A percentile compares a stretch with the other conserved stretches of the same genome.
Evolutionary conservation across 345 rosid species (phyloP).

Genomic region (Litchi chinensis): DNA sequence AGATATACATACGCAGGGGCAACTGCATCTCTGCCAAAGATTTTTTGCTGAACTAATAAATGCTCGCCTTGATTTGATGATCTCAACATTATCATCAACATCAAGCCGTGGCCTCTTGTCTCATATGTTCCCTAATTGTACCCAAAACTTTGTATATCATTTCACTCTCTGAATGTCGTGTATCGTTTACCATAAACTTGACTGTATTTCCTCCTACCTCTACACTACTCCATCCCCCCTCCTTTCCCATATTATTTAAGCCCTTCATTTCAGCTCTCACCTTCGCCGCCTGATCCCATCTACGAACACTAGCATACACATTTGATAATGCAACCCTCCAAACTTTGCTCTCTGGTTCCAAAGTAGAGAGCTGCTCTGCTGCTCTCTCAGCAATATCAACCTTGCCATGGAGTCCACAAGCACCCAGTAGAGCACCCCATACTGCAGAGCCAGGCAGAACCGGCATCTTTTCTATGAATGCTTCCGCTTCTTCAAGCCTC

Average conservation of each 20-base stretch:
- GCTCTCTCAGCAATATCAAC: conserved; percentile 27
- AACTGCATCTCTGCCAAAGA: too few relatives aligned
- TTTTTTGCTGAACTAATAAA: too few relatives aligned
- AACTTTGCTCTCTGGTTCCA: conserved; percentile 27
- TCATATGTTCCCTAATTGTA: conserved; percentile 26
- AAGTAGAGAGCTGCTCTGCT: conserved; percentile 15
- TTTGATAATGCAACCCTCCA: conserved; percentile 42
- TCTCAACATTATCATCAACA: too few relatives aligned
- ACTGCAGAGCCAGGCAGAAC: conserved; percentile 15
- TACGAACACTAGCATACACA: conserved; percentile 32
- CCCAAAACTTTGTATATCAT: conserved; percentile 20
- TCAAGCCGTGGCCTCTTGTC: background rate
- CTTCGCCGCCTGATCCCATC: conserved; percentile 35
- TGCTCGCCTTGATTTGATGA: too few relatives aligned
- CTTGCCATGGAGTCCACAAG: conserved; percentile 21
- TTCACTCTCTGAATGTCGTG: conserved; percentile 31
- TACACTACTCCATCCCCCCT: conserved; percentile 42
- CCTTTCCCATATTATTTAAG: conserved; percentile 21
- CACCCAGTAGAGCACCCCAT: conserved; percentile 37
- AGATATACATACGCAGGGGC: too few relatives aligned
- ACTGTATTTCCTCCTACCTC: conserved; percentile 26
- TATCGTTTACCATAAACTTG: conserved; percentile 37
- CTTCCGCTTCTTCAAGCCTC: conserved; percentile 51
- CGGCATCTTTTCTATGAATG: conserved; percentile 30
- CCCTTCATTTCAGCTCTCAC: conserved; percentile 26